Evolutionary conservation across 2,329 filamentous ascomycete species (phyloP), one percentile per base, ranked within the genome.

Genomic region (Aureobasidium sp.): DNA sequence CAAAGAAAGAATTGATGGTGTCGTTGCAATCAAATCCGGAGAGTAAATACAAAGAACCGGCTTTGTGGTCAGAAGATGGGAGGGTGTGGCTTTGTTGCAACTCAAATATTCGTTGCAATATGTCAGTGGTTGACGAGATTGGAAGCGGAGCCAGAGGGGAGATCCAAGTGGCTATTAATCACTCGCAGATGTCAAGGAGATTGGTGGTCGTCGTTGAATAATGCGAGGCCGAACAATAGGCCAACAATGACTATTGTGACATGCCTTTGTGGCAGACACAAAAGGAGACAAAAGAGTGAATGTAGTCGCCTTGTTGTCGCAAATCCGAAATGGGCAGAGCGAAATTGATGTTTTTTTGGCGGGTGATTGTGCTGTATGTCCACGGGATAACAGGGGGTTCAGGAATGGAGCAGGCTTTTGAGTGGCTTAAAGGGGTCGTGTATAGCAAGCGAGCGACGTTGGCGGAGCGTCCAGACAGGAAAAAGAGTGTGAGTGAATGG

Each of bases 41-140:
- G 44, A 48, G 27, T 42, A 52, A 44, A 52, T 27, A 64, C 63
- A 64, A 64, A 64, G 63, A 62, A 55, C 56, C 44, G 49, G 61
- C 63, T 63, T 52, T 62, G 53, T 56, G 55, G 45, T 39, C 37
- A 17, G 47, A 45, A 45, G 36, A 34, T 25, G 49, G 47, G 45
- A 15, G 48, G 45, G n/a, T 53, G 59, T 53, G 49, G 53, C 57
- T 60, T 60, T 15, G 25, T 49, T 31, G 42, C 1, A 58, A 48
- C 11, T 34, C 45, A 60, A 60, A 60, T 60, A 22, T 25, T 9
- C 22, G 22, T 5, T n/a, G 29, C 47, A 25, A 51, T 42, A 29
- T 34, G 56, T 34, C 31, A 36, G 37, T 22, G 31, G 56, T 22
- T 48, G 53, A 25, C 39, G 29, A 45, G 27, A 15, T 44, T 44